Percentiles rank a stretch among this genome's conserved stretches.
phyloP scores from a whole-genome alignment of 495 filamentous ascomycete species.

The Tuber melanosporum region DNA sequence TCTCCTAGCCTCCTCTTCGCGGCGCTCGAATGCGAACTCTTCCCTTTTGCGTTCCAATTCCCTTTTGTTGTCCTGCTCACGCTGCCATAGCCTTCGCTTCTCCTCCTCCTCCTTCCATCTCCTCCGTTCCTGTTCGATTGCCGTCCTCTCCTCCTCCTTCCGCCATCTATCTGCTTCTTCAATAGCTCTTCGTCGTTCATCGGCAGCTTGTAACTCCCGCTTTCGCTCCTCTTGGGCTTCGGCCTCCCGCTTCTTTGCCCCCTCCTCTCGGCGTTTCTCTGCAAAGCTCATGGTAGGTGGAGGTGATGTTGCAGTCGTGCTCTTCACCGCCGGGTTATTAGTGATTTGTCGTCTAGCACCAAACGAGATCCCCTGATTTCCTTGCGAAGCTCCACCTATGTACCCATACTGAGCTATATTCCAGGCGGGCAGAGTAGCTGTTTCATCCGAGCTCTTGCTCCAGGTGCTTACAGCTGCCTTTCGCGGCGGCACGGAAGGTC shows the following conservation, averaged over 20 bases:
- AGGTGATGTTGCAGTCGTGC: slow-evolving; percentile 43
- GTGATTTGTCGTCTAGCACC: slow-evolving; percentile 91
- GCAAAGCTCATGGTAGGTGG: background rate
- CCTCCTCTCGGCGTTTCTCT: slow-evolving; percentile 51
- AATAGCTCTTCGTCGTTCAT: slow-evolving; percentile 10
- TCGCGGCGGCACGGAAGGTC: slow-evolving; percentile 28
- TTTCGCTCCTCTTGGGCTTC: slow-evolving; percentile 11
- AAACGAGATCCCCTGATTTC: slow-evolving; percentile 87
- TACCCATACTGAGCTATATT: slow-evolving; percentile 98
- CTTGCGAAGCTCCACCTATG: slow-evolving; percentile 96
- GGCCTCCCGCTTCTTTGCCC: slow-evolving; percentile 22
- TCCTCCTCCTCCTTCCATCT: slow-evolving; percentile 50
- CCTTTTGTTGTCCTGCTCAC: slow-evolving; percentile 66
- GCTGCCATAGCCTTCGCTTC: slow-evolving; percentile 62
- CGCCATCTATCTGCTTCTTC: slow-evolving; percentile 11
- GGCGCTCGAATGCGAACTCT: slow-evolving; percentile 34
- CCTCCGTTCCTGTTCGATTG: slow-evolving; percentile 54
- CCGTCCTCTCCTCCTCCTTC: slow-evolving; percentile 37
- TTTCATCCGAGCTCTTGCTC: slow-evolving; percentile 79
- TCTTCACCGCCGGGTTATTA: slow-evolving; percentile 61
- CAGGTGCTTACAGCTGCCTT: slow-evolving; percentile 65
- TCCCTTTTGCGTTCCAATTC: slow-evolving; percentile 61
- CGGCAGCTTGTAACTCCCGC: slow-evolving; percentile 46
- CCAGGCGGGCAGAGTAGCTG: slow-evolving; percentile 81
- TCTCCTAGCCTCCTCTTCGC: slow-evolving; percentile 31